These are phyloP conservation scores for Daldinia decipiens DNA, from an alignment of 495 filamentous ascomycete genomes.

Conservation along the genomic window DNA sequence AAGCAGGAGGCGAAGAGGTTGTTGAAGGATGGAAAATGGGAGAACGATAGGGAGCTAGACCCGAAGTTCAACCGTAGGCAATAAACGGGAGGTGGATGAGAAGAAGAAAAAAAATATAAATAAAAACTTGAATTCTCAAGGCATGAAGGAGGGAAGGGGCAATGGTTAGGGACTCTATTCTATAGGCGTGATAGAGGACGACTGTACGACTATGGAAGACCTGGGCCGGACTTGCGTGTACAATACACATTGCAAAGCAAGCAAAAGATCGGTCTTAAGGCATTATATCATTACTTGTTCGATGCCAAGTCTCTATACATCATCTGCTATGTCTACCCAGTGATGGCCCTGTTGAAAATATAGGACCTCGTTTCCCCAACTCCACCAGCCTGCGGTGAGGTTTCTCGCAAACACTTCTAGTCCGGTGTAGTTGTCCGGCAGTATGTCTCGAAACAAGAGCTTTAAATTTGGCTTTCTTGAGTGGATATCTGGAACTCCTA, in stretches of 20 bases:
- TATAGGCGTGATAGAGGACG: not conserved
- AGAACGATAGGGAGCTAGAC: conserved; percentile 44
- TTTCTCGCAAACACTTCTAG: conserved; percentile 91
- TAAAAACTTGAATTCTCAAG: not conserved
- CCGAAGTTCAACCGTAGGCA: conserved; percentile 49
- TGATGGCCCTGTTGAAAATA: conserved; percentile 77
- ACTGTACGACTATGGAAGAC: conserved; percentile 41
- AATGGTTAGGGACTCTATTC: conserved; percentile 4
- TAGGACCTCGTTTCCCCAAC: conserved; percentile 87
- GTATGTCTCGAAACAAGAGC: conserved; percentile 55
- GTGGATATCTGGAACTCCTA: conserved; percentile 88
- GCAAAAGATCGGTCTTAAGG: conserved; percentile 4
- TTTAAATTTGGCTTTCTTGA: conserved; percentile 81
- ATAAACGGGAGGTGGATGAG: conserved; percentile 24
- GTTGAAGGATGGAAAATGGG: conserved; percentile 57
- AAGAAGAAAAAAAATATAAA: not conserved
- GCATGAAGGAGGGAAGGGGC: no score
- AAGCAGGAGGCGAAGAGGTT: conserved; percentile 68
- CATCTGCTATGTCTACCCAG: conserved; percentile 62
- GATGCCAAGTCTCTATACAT: conserved; percentile 3
- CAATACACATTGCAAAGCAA: conserved; percentile 21
- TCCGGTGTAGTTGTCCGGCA: conserved; percentile 65
- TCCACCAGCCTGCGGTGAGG: conserved; percentile 87
- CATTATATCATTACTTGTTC: conserved; percentile 10
- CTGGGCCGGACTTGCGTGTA: conserved; percentile 13